A percentile compares a stretch with the other conserved stretches of the same genome.
phyloP scores from a whole-genome alignment of 2,329 filamentous ascomycete genomes.

The Penicillium sp. region DNA sequence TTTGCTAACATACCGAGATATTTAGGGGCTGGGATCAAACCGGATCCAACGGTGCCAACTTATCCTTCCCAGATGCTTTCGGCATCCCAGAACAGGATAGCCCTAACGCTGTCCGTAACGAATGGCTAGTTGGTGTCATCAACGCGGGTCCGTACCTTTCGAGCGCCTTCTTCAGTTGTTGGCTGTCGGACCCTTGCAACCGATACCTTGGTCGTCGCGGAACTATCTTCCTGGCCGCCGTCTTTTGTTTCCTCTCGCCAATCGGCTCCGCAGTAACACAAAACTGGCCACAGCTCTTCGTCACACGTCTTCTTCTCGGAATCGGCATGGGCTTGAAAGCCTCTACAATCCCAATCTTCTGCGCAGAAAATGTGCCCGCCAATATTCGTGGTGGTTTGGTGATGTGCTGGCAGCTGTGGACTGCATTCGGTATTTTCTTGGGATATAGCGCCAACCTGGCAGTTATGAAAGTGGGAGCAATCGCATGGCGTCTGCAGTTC shows the following conservation, averaged over 20 bases:
- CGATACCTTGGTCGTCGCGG: constrained; percentile 59
- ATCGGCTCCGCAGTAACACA: constrained; percentile 64
- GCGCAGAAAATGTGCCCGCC: constrained; percentile 56
- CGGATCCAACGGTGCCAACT: constrained; percentile 54
- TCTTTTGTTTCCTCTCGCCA: constrained; percentile 65
- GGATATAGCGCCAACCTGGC: constrained; percentile 65
- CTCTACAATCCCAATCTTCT: constrained; percentile 56
- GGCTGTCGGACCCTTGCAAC: constrained; percentile 66
- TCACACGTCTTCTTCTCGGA: constrained; percentile 56
- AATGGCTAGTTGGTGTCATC: constrained; percentile 63
- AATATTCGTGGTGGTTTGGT: constrained; percentile 56
- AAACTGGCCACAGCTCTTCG: constrained; percentile 57
- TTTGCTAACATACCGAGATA: constrained; percentile 17
- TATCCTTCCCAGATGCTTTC: constrained; percentile 48
- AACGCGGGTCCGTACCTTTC: constrained; percentile 43
- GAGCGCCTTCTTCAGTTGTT: constrained; percentile 16
- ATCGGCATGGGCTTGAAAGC: constrained; percentile 61
- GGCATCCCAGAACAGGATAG: constrained; percentile 39
- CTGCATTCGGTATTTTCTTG: constrained; percentile 48
- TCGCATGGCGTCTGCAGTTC: constrained; percentile 64
- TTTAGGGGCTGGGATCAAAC: constrained; percentile 53
- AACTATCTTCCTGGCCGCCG: constrained; percentile 61
- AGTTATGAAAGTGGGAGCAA: constrained; percentile 57
- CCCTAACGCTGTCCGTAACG: constrained; percentile 32
- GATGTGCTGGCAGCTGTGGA: constrained; percentile 53